Evolutionary conservation across 306 rosid genomes (phyloP).

Genomic region (Cercis canadensis): DNA sequence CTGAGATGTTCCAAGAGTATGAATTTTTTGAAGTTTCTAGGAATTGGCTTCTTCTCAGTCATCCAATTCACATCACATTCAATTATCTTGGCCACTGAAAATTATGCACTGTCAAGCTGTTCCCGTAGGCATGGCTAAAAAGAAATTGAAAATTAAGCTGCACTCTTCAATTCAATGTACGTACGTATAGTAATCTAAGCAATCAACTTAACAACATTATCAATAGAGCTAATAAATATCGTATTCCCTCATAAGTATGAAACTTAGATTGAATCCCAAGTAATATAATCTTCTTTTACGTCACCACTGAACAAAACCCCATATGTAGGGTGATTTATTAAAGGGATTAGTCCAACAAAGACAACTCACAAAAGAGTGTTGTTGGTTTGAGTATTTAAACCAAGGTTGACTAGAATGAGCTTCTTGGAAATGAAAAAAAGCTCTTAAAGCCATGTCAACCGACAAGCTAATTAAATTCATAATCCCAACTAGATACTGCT

Average conservation of each 20-base stretch:
- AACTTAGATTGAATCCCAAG: conserved; percentile 8
- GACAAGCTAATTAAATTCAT: conserved; percentile 41
- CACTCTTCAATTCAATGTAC: too few species aligned
- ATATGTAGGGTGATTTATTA: conserved; percentile 23
- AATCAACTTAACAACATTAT: too few species aligned
- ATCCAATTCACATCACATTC: conserved; percentile 3
- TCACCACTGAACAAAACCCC: conserved; percentile 10
- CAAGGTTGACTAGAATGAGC: conserved; percentile 45
- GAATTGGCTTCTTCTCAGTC: conserved; percentile 31
- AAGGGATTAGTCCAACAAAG: conserved; percentile 18
- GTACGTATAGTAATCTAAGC: too few species aligned
- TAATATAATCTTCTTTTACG: conserved; percentile 5
- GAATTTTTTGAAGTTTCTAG: conserved; percentile 38
- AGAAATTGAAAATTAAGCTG: too few species aligned
- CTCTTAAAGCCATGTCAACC: conserved; percentile 33
- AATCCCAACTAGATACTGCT: conserved; percentile 50
- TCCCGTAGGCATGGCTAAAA: too few species aligned
- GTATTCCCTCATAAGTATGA: neutral
- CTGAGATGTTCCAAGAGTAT: conserved; percentile 43
- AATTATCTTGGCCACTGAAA: conserved; percentile 6
- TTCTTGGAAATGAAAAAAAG: conserved; percentile 50
- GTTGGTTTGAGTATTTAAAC: conserved; percentile 33
- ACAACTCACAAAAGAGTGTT: conserved; percentile 27
- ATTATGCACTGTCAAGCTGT: conserved; percentile 18
- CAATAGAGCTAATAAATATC: neutral